phyloP scores from a whole-genome alignment of 2,329 filamentous ascomycete genomes.

The Fusarium udum region DNA sequence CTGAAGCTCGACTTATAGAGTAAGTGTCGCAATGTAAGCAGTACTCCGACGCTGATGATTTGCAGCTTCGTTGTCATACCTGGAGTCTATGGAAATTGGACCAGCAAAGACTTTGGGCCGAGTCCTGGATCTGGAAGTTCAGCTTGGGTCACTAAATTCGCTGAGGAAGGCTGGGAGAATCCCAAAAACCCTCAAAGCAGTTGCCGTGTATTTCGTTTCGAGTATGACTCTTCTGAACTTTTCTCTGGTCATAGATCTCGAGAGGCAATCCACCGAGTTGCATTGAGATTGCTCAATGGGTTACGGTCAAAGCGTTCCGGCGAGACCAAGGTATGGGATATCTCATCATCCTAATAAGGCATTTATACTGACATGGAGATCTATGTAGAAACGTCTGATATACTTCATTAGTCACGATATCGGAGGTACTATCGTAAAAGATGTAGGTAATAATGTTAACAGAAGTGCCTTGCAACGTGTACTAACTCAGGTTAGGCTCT shows the following conservation, averaged over 20 bases:
- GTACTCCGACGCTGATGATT: fast-evolving
- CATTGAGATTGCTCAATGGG: neutral
- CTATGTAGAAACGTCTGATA: neutral
- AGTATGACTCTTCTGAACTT: neutral
- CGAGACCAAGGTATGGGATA: neutral
- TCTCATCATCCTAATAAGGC: fast-evolving
- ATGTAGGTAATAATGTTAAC: no score
- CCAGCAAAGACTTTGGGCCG: neutral
- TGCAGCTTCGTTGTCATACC: neutral
- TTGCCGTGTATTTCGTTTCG: neutral
- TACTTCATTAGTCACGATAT: neutral
- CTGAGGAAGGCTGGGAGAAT: neutral
- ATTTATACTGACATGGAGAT: fast-evolving
- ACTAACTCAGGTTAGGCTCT: neutral
- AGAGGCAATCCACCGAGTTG: neutral
- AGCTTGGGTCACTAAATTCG: neutral
- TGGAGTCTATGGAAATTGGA: neutral
- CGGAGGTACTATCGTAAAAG: neutral
- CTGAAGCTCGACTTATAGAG: neutral
- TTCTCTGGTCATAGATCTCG: neutral
- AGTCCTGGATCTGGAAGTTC: conserved; percentile 3
- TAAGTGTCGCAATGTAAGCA: neutral
- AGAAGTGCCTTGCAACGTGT: no score
- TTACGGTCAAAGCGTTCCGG: neutral
- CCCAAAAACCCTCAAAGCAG: neutral